Percentiles rank a stretch among this genome's conserved stretches.
phyloP scores from a whole-genome alignment of 345 rosid genomes.

The Trapa bicornis region DNA sequence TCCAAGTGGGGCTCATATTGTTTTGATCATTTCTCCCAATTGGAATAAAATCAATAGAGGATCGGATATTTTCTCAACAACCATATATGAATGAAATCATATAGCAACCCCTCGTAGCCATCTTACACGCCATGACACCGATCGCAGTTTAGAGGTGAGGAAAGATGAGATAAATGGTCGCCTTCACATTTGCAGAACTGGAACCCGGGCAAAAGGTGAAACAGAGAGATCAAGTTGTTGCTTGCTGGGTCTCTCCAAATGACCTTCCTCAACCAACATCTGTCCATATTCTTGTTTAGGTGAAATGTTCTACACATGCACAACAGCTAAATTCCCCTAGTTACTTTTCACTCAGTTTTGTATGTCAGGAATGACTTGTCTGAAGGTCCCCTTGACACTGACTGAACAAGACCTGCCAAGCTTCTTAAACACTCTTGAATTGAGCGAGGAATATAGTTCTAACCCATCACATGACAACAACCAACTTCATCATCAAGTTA shows the following conservation, averaged over 20 bases:
- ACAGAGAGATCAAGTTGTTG: slow-evolving; percentile 1
- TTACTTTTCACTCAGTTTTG: background rate
- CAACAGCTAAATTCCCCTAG: background rate
- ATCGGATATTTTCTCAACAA: too few relatives aligned
- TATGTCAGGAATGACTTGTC: background rate
- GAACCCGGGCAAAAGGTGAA: background rate
- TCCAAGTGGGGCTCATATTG: too few relatives aligned
- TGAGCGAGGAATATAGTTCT: background rate
- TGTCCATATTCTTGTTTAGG: background rate
- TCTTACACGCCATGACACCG: too few relatives aligned
- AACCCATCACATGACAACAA: background rate
- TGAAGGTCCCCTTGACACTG: background rate
- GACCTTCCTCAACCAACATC: background rate
- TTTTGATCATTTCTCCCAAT: too few relatives aligned
- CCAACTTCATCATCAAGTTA: background rate
- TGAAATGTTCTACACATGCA: background rate
- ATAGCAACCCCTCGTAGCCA: too few relatives aligned
- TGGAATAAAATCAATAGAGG: too few relatives aligned
- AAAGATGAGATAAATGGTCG: background rate
- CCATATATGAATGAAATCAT: too few relatives aligned
- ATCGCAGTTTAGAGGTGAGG: background rate
- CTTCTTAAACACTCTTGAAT: background rate
- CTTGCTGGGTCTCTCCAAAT: background rate
- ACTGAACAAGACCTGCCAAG: slow-evolving; percentile 1
- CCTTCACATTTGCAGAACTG: background rate